Percentiles rank a stretch among this genome's conserved stretches.
Conservation (phyloP, 2,329 filamentous ascomycete species). For the Amauroascus niger region DNA sequence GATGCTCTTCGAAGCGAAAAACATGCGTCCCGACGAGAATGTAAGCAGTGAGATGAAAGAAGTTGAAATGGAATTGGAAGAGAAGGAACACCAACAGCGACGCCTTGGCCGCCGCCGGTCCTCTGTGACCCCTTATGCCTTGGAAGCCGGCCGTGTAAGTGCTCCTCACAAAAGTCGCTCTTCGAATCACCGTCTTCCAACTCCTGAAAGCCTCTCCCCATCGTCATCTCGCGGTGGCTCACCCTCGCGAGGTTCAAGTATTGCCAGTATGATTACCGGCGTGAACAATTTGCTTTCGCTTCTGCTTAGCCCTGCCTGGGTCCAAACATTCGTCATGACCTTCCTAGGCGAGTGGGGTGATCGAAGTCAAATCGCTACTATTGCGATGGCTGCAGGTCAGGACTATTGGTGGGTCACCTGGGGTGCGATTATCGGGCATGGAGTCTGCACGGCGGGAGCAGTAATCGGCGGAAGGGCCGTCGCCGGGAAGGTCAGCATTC, state of each 20-base stretch:
- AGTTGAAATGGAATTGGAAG: slow-evolving; percentile 84
- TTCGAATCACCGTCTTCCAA: slow-evolving; percentile 61
- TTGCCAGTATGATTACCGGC: slow-evolving; percentile 47
- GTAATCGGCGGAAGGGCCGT: slow-evolving; percentile 88
- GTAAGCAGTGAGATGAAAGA: slow-evolving; percentile 97
- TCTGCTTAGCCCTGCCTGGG: slow-evolving; percentile 89
- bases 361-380: slow-evolving; percentile 92
- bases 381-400: slow-evolving; percentile 95
- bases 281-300: slow-evolving; percentile 79
- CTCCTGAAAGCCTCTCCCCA: slow-evolving; percentile 69
- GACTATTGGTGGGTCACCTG: slow-evolving; percentile 99
- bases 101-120: slow-evolving; percentile 57
- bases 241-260: slow-evolving; percentile 38
- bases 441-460: slow-evolving; percentile 78
- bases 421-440: slow-evolving; percentile 77
- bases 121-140: slow-evolving; percentile 61
- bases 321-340: slow-evolving; percentile 98
- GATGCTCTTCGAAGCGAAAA: slow-evolving; percentile 74
- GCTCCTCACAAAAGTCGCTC: slow-evolving; percentile 57
- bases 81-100: slow-evolving; percentile 72
- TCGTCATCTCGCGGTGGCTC: slow-evolving; percentile 56
- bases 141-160: slow-evolving; percentile 67
- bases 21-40: slow-evolving; percentile 81
- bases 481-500: slow-evolving; percentile 85
- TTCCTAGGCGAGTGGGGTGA: slow-evolving; percentile 98